Evolutionary conservation across 179 eudicot genomes (phyloP).

Genomic region (Beta macrorhiza): DNA sequence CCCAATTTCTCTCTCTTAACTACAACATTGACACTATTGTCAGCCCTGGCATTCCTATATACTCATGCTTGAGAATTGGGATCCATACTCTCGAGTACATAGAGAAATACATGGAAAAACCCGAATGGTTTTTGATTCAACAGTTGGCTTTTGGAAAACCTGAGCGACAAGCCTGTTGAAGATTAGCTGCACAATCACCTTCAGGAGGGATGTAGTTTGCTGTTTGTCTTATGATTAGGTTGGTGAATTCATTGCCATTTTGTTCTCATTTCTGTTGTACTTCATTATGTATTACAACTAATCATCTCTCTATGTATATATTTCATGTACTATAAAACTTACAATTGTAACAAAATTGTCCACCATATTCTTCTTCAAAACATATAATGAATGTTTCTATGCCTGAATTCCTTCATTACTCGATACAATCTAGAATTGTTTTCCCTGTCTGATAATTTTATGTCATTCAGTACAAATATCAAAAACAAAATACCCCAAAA

Average conservation of each 20-base stretch:
- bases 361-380: not conserved
- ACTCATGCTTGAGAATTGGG: conserved; percentile 26
- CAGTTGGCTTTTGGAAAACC: conserved; percentile 8
- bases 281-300: not conserved
- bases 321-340: not conserved
- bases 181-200: conserved; percentile 15
- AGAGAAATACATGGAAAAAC: not conserved
- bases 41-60: conserved; percentile 31
- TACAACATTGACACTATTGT: conserved; percentile 30
- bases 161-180: conserved; percentile 15
- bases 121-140: not conserved
- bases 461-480: not conserved
- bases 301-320: not conserved
- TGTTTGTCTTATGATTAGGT: conserved; percentile 15
- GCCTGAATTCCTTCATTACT: not conserved
- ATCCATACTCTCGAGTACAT: not conserved
- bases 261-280: not conserved
- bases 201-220: not conserved
- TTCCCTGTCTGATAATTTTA: not conserved
- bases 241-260: conserved; percentile 8
- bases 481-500: conserved; percentile 6
- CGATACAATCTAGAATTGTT: not conserved
- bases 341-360: conserved; percentile 1
- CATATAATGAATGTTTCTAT: conserved; percentile 1
- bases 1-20: conserved; percentile 24